These are phyloP conservation scores for Diaporthe longicolla DNA, from an alignment of 2,329 filamentous ascomycete species.

Conservation along the genomic window DNA sequence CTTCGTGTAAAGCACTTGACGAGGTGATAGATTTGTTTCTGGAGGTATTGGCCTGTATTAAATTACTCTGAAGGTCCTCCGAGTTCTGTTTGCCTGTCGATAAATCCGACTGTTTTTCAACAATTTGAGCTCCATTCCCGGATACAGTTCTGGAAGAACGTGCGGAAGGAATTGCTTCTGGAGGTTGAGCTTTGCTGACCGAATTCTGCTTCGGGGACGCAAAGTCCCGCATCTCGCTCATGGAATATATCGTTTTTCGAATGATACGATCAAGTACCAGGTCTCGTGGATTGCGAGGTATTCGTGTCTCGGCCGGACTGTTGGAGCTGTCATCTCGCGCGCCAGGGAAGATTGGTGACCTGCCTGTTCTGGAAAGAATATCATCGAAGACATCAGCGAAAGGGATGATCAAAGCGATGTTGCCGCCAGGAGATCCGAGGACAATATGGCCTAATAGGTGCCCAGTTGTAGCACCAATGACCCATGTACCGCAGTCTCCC, in stretches of 20 bases:
- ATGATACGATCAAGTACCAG: background rate
- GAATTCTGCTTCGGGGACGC: background rate
- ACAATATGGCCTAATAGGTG: conserved; percentile 31
- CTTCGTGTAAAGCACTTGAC: too few species aligned
- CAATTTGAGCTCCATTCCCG: background rate
- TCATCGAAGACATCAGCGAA: conserved; percentile 23
- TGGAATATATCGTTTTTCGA: background rate
- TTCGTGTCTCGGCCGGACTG: background rate
- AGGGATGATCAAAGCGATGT: background rate
- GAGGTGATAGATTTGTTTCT: too few species aligned
- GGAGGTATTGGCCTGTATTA: too few species aligned
- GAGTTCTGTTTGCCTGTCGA: background rate
- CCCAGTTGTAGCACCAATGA: background rate
- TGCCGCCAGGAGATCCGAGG: conserved; percentile 7
- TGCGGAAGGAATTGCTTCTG: too few species aligned
- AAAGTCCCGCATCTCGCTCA: background rate
- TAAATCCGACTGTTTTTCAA: background rate
- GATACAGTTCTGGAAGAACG: background rate
- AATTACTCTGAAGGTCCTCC: background rate
- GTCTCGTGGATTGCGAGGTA: background rate
- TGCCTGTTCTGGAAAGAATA: background rate
- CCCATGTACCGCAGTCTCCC: conserved; percentile 34
- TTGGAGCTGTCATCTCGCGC: background rate
- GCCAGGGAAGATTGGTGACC: background rate
- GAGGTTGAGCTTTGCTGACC: too few species aligned